phyloP scores from a whole-genome alignment of 192 early-diverging fungal species.

The Coemansia sp. region DNA sequence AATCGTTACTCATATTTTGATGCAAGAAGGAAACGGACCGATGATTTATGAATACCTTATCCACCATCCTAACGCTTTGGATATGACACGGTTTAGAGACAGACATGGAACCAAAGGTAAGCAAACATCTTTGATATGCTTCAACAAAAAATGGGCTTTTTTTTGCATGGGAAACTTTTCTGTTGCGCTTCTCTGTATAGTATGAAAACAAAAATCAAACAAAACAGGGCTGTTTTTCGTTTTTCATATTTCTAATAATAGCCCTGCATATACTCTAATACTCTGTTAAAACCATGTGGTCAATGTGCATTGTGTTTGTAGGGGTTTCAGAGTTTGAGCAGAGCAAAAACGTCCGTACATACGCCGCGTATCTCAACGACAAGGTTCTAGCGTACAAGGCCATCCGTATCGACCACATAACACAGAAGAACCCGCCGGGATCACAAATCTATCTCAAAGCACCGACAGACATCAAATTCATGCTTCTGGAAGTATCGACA shows the following conservation, averaged over 20 bases:
- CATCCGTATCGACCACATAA: slow-evolving; percentile 53
- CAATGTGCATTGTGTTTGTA: not conserved
- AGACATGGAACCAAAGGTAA: slow-evolving; percentile 50
- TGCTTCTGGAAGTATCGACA: slow-evolving; percentile 54
- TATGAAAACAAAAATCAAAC: not conserved
- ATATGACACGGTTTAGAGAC: slow-evolving; percentile 57
- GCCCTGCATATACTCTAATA: not conserved
- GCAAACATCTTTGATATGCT: not conserved
- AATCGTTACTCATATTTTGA: slow-evolving; percentile 55
- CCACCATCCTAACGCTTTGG: slow-evolving; percentile 39
- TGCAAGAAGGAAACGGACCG: slow-evolving; percentile 51
- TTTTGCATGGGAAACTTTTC: too few relatives aligned
- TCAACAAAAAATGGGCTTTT: not conserved
- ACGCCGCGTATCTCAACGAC: slow-evolving; percentile 55
- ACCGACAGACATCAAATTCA: slow-evolving; percentile 40
- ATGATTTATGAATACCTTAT: slow-evolving; percentile 49
- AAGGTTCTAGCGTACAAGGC: slow-evolving; percentile 55
- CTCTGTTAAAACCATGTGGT: not conserved
- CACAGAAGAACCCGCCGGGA: slow-evolving; percentile 37
- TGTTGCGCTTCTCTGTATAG: too few relatives aligned
- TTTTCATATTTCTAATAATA: not conserved
- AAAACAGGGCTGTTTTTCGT: not conserved
- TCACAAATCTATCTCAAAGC: slow-evolving; percentile 51
- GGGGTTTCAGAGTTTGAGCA: slow-evolving; percentile 56
- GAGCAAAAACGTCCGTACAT: slow-evolving; percentile 57